Percentiles rank a stretch among this genome's conserved stretches.
Conservation (phyloP, 2,329 filamentous ascomycete species). For the Epichloe gansuensis region DNA sequence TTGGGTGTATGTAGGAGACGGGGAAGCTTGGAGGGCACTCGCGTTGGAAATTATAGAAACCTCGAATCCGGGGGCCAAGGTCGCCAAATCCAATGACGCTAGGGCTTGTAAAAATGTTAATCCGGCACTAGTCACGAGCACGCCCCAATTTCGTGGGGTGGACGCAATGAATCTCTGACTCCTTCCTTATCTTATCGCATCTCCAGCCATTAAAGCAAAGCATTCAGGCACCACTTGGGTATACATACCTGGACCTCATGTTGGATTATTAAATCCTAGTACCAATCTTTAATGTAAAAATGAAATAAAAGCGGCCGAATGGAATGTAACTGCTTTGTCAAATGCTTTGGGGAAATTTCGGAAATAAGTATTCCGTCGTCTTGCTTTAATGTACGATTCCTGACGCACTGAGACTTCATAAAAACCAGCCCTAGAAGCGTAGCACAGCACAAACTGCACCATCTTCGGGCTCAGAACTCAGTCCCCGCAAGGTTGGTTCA, state of each 20-base stretch:
- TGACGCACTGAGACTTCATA: no score
- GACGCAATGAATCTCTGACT: not conserved
- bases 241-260: not conserved
- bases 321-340: no score
- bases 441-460: no score
- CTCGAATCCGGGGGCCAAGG: constrained; percentile 26
- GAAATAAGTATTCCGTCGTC: no score
- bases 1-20: constrained; percentile 5
- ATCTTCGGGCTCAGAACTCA: no score
- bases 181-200: constrained; percentile 10
- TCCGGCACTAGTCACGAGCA: constrained; percentile 16
- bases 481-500: no score
- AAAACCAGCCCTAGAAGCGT: no score
- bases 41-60: constrained; percentile 29
- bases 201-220: not conserved
- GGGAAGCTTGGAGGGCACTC: constrained; percentile 6
- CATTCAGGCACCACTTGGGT: no score
- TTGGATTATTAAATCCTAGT: not conserved
- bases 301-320: not conserved
- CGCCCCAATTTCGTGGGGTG: constrained; percentile 3
- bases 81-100: constrained; percentile 31
- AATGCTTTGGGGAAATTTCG: no score
- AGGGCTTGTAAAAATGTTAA: constrained; percentile 24
- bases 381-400: no score
- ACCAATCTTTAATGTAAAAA: not conserved